Evolutionary conservation across 805 yeast species (phyloP).

Genomic region (Myxozyma nipponensis): DNA sequence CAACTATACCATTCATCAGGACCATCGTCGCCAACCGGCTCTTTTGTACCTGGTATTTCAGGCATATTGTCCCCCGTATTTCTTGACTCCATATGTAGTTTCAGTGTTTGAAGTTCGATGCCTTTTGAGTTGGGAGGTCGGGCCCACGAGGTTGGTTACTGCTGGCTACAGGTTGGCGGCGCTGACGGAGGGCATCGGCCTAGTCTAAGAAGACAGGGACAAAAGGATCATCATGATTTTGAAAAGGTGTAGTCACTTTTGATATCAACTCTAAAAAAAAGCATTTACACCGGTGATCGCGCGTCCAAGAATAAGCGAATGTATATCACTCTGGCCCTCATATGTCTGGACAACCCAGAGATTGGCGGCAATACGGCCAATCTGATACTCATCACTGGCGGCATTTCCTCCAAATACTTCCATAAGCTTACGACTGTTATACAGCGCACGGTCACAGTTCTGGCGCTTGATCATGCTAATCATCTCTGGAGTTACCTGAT

Average conservation of each 20-base stretch:
- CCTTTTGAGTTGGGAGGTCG: too few relatives aligned
- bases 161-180: too few relatives aligned
- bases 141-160: too few relatives aligned
- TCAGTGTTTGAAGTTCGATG: too few relatives aligned
- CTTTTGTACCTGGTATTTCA: too few relatives aligned
- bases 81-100: too few relatives aligned
- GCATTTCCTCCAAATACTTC: slow-evolving; percentile 47
- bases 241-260: background rate
- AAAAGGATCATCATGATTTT: background rate
- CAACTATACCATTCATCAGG: background rate
- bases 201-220: background rate
- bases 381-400: slow-evolving; percentile 44
- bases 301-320: slow-evolving; percentile 40
- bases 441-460: slow-evolving; percentile 43
- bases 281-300: slow-evolving; percentile 43
- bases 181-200: too few relatives aligned
- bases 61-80: too few relatives aligned
- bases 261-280: slow-evolving; percentile 27
- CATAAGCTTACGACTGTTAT: slow-evolving; percentile 40
- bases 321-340: slow-evolving; percentile 45
- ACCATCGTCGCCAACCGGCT: background rate
- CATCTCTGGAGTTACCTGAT: slow-evolving; percentile 42
- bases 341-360: slow-evolving; percentile 45
- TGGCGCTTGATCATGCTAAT: slow-evolving; percentile 44
- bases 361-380: slow-evolving; percentile 43